phyloP scores from a whole-genome alignment of 441 rosid species.

The Syzygium malaccense region DNA sequence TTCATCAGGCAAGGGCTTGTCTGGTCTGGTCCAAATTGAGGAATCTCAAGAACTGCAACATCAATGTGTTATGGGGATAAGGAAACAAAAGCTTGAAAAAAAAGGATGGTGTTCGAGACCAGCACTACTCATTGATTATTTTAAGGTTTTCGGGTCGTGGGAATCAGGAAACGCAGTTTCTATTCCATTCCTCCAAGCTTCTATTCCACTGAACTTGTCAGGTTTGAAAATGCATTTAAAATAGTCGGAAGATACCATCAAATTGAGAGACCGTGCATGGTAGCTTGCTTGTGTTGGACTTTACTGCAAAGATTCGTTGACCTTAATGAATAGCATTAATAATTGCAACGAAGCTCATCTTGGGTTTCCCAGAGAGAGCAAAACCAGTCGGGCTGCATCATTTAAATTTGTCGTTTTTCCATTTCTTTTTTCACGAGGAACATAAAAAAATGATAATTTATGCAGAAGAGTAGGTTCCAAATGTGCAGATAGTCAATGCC shows the following conservation, averaged over 20 bases:
- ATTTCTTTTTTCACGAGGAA: neutral
- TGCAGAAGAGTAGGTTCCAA: neutral
- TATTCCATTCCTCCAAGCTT: constrained; percentile 17
- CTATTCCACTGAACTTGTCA: constrained; percentile 12
- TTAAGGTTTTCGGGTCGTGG: neutral
- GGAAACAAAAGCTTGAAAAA: neutral
- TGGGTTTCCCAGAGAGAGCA: neutral
- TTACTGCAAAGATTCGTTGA: neutral
- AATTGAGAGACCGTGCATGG: neutral
- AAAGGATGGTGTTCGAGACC: neutral
- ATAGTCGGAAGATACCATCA: neutral
- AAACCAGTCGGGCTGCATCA: neutral
- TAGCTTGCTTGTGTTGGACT: neutral
- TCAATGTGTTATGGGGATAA: neutral
- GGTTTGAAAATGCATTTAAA: neutral
- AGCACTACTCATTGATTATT: neutral
- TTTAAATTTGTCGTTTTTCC: neutral
- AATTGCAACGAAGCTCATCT: neutral
- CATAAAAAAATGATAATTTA: neutral
- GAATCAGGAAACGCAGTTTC: constrained; percentile 11
- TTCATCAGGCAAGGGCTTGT: neutral
- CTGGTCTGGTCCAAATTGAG: neutral
- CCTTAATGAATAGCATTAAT: neutral
- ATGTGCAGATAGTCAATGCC: neutral
- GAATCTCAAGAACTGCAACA: neutral